Evolutionary conservation across 1,284 basidiomycete genomes (phyloP).

Genomic region (Cutaneotrichosporon daszewskae): DNA sequence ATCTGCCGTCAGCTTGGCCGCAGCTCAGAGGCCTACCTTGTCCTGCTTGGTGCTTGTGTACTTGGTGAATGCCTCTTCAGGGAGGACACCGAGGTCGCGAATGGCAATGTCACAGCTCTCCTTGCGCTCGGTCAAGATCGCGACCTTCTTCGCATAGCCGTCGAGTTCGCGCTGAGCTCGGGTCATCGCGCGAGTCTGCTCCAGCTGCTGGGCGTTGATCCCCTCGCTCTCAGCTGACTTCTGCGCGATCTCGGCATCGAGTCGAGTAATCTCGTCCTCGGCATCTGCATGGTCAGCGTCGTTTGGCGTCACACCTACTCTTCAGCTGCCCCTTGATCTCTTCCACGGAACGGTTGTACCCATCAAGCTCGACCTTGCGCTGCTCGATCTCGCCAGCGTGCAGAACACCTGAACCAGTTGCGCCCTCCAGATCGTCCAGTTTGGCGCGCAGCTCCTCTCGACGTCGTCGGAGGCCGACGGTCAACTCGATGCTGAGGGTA

Average conservation of each 20-base stretch:
- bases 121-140: slow-evolving; percentile 73
- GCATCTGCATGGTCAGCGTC: too few species aligned
- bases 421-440: slow-evolving; percentile 66
- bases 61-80: slow-evolving; percentile 95
- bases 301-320: too few species aligned
- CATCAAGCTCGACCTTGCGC: slow-evolving; percentile 62
- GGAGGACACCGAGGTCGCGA: slow-evolving; percentile 89
- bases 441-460: slow-evolving; percentile 70
- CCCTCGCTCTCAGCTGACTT: slow-evolving; percentile 64
- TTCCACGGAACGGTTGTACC: slow-evolving; percentile 62
- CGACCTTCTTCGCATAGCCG: slow-evolving; percentile 83
- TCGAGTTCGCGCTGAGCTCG: slow-evolving; percentile 92
- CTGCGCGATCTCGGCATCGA: slow-evolving; percentile 62
- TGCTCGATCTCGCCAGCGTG: slow-evolving; percentile 60
- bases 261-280: slow-evolving; percentile 55
- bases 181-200: slow-evolving; percentile 77
- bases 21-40: too few species aligned
- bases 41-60: slow-evolving; percentile 79
- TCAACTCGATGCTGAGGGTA: slow-evolving; percentile 84
- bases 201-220: slow-evolving; percentile 71
- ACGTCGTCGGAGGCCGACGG: slow-evolving; percentile 74
- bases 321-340: slow-evolving; percentile 59
- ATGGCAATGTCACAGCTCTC: slow-evolving; percentile 93
- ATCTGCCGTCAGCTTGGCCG: too few species aligned
- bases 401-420: slow-evolving; percentile 56